A percentile compares a stretch with the other conserved stretches of the same genome.
These are phyloP conservation scores for Marasmius oreades DNA, from an alignment of 1,284 basidiomycete genomes.

Conservation along the genomic window DNA sequence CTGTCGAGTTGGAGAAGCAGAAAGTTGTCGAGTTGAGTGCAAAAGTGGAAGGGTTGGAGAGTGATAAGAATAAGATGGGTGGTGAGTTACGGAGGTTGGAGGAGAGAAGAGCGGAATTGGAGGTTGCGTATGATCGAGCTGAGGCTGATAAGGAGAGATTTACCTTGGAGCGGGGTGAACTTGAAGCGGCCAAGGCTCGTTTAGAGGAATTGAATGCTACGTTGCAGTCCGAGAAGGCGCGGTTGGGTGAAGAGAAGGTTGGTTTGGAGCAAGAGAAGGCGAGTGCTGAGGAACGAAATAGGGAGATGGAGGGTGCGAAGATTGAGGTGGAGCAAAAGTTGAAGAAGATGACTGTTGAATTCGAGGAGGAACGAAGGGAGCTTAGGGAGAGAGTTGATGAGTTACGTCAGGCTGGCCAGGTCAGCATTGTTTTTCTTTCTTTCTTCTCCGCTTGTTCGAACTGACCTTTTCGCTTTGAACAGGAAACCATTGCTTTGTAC, in stretches of 20 bases:
- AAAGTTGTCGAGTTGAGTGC: slow-evolving; percentile 22
- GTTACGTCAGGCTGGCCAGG: slow-evolving; percentile 80
- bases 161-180: slow-evolving; percentile 7
- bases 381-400: slow-evolving; percentile 55
- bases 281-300: background rate
- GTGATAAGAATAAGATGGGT: slow-evolving; percentile 50
- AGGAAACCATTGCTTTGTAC: slow-evolving; percentile 92
- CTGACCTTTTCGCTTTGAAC: slow-evolving; percentile 12
- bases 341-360: slow-evolving; percentile 6
- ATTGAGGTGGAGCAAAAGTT: slow-evolving; percentile 6
- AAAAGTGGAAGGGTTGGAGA: slow-evolving; percentile 28
- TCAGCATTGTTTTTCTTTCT: slow-evolving; percentile 28
- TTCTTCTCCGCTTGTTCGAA: slow-evolving; percentile 1
- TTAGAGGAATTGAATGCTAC: background rate
- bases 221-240: slow-evolving; percentile 32
- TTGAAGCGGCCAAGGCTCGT: background rate
- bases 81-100: slow-evolving; percentile 45
- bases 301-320: background rate
- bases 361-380: slow-evolving; percentile 63
- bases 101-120: slow-evolving; percentile 39
- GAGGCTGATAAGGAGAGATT: slow-evolving; percentile 26
- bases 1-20: slow-evolving; percentile 11
- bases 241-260: slow-evolving; percentile 43
- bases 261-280: slow-evolving; percentile 9
- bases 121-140: slow-evolving; percentile 37